These are phyloP conservation scores for Zalerion maritima DNA, from an alignment of 495 filamentous ascomycete species.

Conservation along the genomic window DNA sequence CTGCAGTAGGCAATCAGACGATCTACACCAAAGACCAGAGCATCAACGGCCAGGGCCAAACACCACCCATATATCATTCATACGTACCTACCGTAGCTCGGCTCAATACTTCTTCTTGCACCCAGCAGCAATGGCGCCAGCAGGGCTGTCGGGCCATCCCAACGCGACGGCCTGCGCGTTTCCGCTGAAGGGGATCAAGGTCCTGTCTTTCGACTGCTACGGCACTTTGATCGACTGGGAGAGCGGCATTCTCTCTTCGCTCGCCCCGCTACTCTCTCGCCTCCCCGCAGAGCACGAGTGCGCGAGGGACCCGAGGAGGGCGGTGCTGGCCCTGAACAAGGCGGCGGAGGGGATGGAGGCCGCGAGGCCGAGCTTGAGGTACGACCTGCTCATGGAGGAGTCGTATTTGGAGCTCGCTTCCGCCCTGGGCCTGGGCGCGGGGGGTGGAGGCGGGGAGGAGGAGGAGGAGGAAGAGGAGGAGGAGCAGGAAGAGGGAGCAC, in stretches of 20 bases:
- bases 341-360: constrained; percentile 24
- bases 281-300: constrained; percentile 28
- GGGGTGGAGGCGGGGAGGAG: constrained; percentile 16
- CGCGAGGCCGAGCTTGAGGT: constrained; percentile 36
- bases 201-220: constrained; percentile 64
- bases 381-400: constrained; percentile 39
- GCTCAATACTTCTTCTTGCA: too few relatives aligned
- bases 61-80: too few relatives aligned
- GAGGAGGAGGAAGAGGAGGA: constrained; percentile 15
- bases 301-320: constrained; percentile 17
- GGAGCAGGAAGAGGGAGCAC: constrained; percentile 17
- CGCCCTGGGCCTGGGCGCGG: constrained; percentile 22
- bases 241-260: constrained; percentile 15
- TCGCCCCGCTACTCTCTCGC: constrained; percentile 26
- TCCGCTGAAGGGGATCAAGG: too few relatives aligned
- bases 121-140: too few relatives aligned
- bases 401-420: constrained; percentile 32
- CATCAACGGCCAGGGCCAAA: too few relatives aligned
- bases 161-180: too few relatives aligned
- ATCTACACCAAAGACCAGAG: too few relatives aligned
- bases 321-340: constrained; percentile 18
- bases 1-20: too few relatives aligned
- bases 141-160: too few relatives aligned
- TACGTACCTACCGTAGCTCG: too few relatives aligned
- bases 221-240: constrained; percentile 76